Base-by-base conservation (phyloP, 257 asterid species). In the Solanum sejunctum region DNA sequence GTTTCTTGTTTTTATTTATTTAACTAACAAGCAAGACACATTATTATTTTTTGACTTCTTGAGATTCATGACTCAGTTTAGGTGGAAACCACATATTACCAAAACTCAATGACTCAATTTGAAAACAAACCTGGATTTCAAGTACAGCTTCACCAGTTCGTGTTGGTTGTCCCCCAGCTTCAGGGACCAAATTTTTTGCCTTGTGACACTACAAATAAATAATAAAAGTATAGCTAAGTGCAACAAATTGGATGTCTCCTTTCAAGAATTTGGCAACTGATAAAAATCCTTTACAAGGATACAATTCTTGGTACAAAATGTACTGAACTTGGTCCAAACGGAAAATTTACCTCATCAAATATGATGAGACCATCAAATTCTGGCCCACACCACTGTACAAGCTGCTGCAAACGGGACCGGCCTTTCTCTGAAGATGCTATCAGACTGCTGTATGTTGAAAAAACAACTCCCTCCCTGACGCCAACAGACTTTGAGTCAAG, bases 361-460 rank as follows among this genome's bases (percentile, higher is more conserved):
- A 97, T 90, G 83, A 97, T 60, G 17, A 97, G 97, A 56, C 98
- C 98, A 89, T 97, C 98, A 87, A 75, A 92, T 64, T 95, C 91
- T 78, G 88, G 91, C 79, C 94, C 98, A 90, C 93, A 92, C 99
- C 99, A 97, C 87, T 93, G 97, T 54, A 92, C 97, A 90, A 97
- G 99, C 91, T 97, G 99, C 63, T 91, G 94, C 88, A 97, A 88
- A 83, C 99, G 99, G 69, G 97, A 89, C 78, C 97, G 94, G 4
- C 99, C 99, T 91, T 83, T 97, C 91, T 95, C 99, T n/a, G 99
- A 94, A 87, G 99, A 97, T 82, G 99, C 98, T 87, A 97, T 97
- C 87, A 97, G 96, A 91, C 99, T 97, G 91, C 95, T 97, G 88
- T 97, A 97, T 45, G 99, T 97, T 92, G 90, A 90, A 95, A 95